Base-by-base conservation (phyloP, 176 grass and related monocot genomes). In the Guadua angustifolia region DNA sequence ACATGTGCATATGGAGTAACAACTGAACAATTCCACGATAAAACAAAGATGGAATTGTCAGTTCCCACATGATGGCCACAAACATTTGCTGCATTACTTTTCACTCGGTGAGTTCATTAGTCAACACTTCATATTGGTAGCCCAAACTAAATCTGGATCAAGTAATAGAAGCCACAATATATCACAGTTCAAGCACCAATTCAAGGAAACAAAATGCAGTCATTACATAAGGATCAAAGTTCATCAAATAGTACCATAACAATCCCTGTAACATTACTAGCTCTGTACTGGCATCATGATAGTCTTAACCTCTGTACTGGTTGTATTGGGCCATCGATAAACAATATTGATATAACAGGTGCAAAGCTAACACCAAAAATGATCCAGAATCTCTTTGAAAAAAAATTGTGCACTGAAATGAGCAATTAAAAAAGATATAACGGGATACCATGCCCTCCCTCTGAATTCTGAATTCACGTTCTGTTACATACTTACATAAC, bases 11-110 rank as follows among this genome's bases (percentile, higher is more conserved):
- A 19, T 4, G n/a, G 49, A 45, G 15, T 12, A 17, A 36, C 26
- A 66, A 52, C 63, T 8, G 17, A 60, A 45, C 0, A 65, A 36
- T 16, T 12, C 69, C 45, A 17, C 49, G 36, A 38, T 50, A 75
- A 84, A 52, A 32, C 8, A 68, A 83, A 68, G 74, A 65, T 53
- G 11, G 45, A 42, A 83, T 64, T 36, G 11, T 63, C 14, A 24
- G 56, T 38, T 72, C 56, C 55, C 1, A 50, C 43, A 72, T 46
- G 56, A 60, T 59, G 17, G 40, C 17, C 39, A 71, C n/a, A 82
- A 19, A 58, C 19, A 16, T 61, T 39, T 47, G 4, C 17, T 32
- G 15, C 15, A 60, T 61, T 21, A 45, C 3, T 79, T 79, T 65
- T 49, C 22, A 58, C 59, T 71, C 16, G 19, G 51, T 8, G 2